Percentiles rank a stretch among this genome's conserved stretches.
phyloP scores from a whole-genome alignment of 2,329 filamentous ascomycete species.

The Trichothecium sympodiale region DNA sequence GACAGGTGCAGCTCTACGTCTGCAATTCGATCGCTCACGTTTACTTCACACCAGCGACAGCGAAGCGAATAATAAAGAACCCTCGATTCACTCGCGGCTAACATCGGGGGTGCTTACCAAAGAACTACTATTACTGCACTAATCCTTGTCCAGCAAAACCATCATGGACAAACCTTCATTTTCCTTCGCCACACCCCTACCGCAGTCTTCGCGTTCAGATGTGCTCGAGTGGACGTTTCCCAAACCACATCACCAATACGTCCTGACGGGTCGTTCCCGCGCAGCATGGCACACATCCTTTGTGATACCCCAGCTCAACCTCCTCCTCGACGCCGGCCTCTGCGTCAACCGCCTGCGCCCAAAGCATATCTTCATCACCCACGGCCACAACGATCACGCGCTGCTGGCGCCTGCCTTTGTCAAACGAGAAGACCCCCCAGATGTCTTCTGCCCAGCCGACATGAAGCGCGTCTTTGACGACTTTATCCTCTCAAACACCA shows the following conservation, averaged over 20 bases:
- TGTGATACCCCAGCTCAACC: constrained; percentile 35
- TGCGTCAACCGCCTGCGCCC: constrained; percentile 32
- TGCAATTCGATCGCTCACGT: no score
- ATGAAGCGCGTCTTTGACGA: constrained; percentile 26
- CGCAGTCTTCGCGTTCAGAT: constrained; percentile 30
- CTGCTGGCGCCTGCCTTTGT: constrained; percentile 31
- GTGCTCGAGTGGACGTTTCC: constrained; percentile 35
- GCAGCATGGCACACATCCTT: constrained; percentile 42
- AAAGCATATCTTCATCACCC: constrained; percentile 38
- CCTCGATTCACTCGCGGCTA: no score
- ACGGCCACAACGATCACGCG: constrained; percentile 37
- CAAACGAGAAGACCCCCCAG: constrained; percentile 31
- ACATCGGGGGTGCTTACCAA: no score
- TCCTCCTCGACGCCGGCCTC: constrained; percentile 37
- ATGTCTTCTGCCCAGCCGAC: constrained; percentile 31
- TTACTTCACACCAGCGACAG: no score
- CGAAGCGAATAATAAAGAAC: no score
- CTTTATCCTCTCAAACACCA: constrained; percentile 26
- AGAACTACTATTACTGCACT: neutral
- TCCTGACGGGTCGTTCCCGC: constrained; percentile 34
- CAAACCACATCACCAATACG: constrained; percentile 26
- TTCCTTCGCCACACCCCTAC: constrained; percentile 30
- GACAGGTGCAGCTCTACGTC: no score
- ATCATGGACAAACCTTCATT: no score
- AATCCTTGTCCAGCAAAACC: neutral